phyloP scores from a whole-genome alignment of 2,329 filamentous ascomycete genomes.

The Exserohilum rostratum region DNA sequence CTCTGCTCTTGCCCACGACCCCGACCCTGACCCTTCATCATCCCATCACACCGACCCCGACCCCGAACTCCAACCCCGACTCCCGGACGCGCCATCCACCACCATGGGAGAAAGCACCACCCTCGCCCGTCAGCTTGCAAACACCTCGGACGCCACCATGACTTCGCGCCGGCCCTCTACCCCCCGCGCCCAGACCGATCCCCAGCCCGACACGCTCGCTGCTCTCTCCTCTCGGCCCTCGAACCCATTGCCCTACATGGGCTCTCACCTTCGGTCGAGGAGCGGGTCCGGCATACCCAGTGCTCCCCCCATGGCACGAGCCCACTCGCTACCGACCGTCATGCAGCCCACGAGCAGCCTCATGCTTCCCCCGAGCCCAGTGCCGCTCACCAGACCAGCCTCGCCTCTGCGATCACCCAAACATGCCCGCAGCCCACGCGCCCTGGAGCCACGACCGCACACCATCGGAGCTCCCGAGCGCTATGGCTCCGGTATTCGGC shows the following conservation, averaged over 20 bases:
- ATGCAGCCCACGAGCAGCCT: constrained; percentile 43
- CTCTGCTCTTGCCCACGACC: constrained; percentile 3
- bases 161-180: constrained; percentile 40
- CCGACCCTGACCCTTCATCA: constrained; percentile 2
- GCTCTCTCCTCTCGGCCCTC: constrained; percentile 43
- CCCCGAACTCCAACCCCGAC: not conserved
- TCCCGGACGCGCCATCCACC: constrained; percentile 10
- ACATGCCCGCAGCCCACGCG: constrained; percentile 48
- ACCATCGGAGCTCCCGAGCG: constrained; percentile 22
- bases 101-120: constrained; percentile 32
- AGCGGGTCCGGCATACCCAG: constrained; percentile 49
- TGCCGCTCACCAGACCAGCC: constrained; percentile 41
- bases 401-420: constrained; percentile 53
- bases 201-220: constrained; percentile 31
- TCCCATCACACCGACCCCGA: not conserved
- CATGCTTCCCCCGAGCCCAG: constrained; percentile 40
- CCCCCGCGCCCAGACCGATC: constrained; percentile 49
- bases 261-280: constrained; percentile 54
- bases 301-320: constrained; percentile 56
- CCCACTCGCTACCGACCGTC: constrained; percentile 55
- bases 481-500: constrained; percentile 31
- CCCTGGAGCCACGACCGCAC: constrained; percentile 25
- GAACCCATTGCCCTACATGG: constrained; percentile 56
- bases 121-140: constrained; percentile 33
- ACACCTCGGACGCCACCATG: constrained; percentile 30